phyloP scores from a whole-genome alignment of 441 rosid genomes.

The Viola pubescens region DNA sequence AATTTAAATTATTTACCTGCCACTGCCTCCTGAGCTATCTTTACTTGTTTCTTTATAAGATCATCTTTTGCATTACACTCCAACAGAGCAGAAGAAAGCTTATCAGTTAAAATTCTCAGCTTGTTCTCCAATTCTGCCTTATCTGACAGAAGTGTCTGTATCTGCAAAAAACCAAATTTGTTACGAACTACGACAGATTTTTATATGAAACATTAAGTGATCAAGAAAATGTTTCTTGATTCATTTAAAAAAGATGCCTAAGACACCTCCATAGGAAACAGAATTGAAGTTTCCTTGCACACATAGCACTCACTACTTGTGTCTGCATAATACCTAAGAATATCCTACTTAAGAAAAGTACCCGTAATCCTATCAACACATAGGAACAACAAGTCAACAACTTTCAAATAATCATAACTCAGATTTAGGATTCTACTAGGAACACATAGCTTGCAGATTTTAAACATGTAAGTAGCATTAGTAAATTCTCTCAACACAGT shows the following conservation, averaged over 20 bases:
- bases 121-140: slow-evolving; percentile 49
- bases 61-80: slow-evolving; percentile 44
- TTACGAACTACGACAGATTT: not conserved
- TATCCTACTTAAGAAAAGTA: no score
- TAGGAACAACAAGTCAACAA: no score
- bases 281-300: not conserved
- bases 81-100: slow-evolving; percentile 44
- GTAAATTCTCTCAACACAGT: no score
- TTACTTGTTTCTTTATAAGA: slow-evolving; percentile 40
- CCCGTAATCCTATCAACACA: no score
- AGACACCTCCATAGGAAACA: not conserved
- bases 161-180: slow-evolving; percentile 22
- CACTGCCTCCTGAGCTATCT: slow-evolving; percentile 45
- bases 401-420: no score
- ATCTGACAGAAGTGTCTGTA: slow-evolving; percentile 35
- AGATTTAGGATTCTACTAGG: no score
- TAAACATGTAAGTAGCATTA: no score
- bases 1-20: slow-evolving; percentile 32
- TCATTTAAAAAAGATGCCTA: no score
- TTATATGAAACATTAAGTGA: not conserved
- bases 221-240: not conserved
- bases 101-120: slow-evolving; percentile 37
- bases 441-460: no score
- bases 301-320: not conserved
- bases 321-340: no score